Percentiles rank a stretch among this genome's conserved stretches.
phyloP scores from a whole-genome alignment of 768 basidiomycete genomes.

The Tulasnella sp. region DNA sequence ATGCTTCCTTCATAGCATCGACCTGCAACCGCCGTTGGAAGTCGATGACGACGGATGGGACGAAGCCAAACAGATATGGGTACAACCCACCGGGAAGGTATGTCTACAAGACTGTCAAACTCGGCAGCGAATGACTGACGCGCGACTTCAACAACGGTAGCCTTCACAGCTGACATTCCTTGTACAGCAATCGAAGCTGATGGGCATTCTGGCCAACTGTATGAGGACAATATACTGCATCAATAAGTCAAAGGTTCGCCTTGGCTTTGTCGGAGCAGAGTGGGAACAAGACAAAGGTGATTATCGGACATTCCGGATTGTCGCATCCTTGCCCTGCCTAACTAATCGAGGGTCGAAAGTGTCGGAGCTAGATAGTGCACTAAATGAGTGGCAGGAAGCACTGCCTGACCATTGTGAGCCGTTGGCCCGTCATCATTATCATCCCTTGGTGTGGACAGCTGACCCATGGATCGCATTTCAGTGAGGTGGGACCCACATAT shows the following conservation, averaged over 20 bases:
- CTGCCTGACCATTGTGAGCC: conserved; percentile 53
- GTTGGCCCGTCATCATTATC: too few species aligned
- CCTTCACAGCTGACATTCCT: conserved; percentile 49
- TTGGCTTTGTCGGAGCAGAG: conserved; percentile 40
- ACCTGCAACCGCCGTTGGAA: conserved; percentile 59
- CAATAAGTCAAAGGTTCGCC: conserved; percentile 47
- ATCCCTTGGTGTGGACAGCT: too few species aligned
- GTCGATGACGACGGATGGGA: conserved; percentile 81
- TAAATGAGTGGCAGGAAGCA: conserved; percentile 61
- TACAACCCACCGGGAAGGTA: conserved; percentile 46
- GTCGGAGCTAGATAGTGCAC: conserved; percentile 52
- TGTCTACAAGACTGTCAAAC: not conserved
- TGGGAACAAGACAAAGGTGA: too few species aligned
- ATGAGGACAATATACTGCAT: conserved; percentile 65
- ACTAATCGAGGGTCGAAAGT: conserved; percentile 26
- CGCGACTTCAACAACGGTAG: too few species aligned
- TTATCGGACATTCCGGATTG: not conserved
- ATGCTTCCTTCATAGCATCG: conserved; percentile 41
- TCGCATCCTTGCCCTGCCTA: not conserved
- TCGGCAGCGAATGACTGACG: too few species aligned
- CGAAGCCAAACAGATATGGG: conserved; percentile 43
- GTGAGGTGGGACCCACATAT: conserved; percentile 50
- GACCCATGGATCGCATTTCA: conserved; percentile 27
- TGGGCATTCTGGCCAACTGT: conserved; percentile 49
- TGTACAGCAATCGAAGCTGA: conserved; percentile 44